These are phyloP conservation scores for Malassezia brasiliensis DNA, from an alignment of 1,284 basidiomycete genomes.

Conservation along the genomic window DNA sequence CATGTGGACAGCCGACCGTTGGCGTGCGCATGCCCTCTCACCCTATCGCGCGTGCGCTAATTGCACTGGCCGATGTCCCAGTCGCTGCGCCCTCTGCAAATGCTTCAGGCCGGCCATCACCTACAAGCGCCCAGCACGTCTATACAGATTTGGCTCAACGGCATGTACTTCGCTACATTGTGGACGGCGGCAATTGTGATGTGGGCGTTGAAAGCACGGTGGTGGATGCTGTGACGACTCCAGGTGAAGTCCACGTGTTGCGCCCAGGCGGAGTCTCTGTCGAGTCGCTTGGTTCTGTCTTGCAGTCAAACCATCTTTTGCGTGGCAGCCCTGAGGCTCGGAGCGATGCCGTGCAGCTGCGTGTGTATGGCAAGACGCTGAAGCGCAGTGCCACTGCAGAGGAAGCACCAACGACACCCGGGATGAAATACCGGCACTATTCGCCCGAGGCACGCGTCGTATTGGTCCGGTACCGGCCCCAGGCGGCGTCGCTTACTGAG, in stretches of 20 bases:
- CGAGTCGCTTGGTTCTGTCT: constrained; percentile 55
- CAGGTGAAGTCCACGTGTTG: constrained; percentile 66
- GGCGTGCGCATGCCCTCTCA: constrained; percentile 91
- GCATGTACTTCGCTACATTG: constrained; percentile 58
- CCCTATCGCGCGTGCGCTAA: constrained; percentile 80
- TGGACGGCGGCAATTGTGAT: constrained; percentile 83
- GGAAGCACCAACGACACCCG: constrained; percentile 72
- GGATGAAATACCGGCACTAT: constrained; percentile 99
- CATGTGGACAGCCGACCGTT: constrained; percentile 70
- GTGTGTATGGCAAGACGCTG: constrained; percentile 43
- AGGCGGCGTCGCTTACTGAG: constrained; percentile 38
- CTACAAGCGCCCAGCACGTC: constrained; percentile 84
- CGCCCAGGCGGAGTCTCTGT: constrained; percentile 86
- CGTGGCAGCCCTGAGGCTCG: background rate
- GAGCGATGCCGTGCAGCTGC: constrained; percentile 14
- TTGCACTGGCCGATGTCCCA: constrained; percentile 64
- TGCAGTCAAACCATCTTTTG: constrained; percentile 16
- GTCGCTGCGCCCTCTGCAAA: constrained; percentile 94
- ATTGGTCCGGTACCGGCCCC: constrained; percentile 53
- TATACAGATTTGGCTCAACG: constrained; percentile 59
- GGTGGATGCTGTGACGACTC: constrained; percentile 59
- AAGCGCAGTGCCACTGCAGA: constrained; percentile 26
- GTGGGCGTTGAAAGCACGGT: constrained; percentile 95
- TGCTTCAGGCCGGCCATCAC: constrained; percentile 83
- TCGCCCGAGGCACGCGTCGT: constrained; percentile 56